Base-by-base conservation (phyloP, 805 yeast genomes). In the Candida quercuum region DNA sequence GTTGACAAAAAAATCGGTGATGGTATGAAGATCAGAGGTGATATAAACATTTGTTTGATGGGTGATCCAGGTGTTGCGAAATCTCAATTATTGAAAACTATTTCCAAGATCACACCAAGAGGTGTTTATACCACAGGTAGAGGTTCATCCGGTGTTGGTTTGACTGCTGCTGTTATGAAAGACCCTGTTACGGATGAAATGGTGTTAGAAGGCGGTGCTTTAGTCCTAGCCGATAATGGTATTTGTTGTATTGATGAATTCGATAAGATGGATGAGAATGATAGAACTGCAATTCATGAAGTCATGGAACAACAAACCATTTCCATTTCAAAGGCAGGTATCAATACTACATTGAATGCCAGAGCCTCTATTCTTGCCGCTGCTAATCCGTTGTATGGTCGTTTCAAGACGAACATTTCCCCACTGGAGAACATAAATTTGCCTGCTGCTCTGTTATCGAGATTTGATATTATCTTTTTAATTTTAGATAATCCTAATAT, bases 51-150 rank as follows among this genome's bases (percentile, higher is more conserved):
- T 38, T 83, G 97, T 66, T 71, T 93, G 36, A 91, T 93, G 97
- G 99, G 99, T 52, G 99, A 93, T 57, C 99, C 99, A 29, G 99
- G 99, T 71, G 99, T 93, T 38, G 99, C 99, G 55, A 93, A 93
- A 64, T 93, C 98, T 3, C 99, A 93, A 71, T 69, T 93, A 55
- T 70, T 93, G 46, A 93, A 93, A 59, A 83, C 94, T 24, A 86
- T 93, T 47, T 74, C 87, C 42, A 87, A 89, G 52, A 84, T 93
- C 38, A 93, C 98, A 4, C 99, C 99, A 22, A 74, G 98, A 56
- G 94, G 96, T 35, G 94, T 93, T 22, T 93, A 93, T 61, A 93
- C 99, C 8, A 93, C 99, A 1, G 99, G 99, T 66, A 79, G 95
- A 54, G 99, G 99, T 60, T 88, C 97, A 4, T 93, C 99, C 0